Evolutionary conservation across 2,329 filamentous ascomycete genomes (phyloP), one percentile per base, ranked within the genome.

Genomic region (Diaporthe longicolla): DNA sequence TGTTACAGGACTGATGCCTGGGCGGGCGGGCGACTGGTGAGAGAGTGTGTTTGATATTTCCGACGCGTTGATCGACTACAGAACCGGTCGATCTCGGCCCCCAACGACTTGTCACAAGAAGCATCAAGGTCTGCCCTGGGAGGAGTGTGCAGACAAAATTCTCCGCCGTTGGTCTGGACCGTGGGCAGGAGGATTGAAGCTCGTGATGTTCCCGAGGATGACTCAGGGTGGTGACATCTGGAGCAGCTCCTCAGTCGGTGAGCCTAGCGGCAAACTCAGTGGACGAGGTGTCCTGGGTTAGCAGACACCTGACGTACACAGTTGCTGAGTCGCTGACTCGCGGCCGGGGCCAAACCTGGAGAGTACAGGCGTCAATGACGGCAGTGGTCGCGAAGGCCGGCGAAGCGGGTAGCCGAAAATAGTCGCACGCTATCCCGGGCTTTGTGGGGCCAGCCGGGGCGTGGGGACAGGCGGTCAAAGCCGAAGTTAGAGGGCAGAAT

Each of bases 371-470:
- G 63, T 54, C n/a, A 68, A 54, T 68, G 48, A 54, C 48, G 63
- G 63, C 63, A 68, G 48, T 13, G 63, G 63, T 37, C 63, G 32
- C 45, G 63, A 68, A 48, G 63, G 48, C 63, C 63, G 63, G 63
- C 63, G 63, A 68, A 54, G 63, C 63, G 63, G 63, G 63, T 68
- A 68, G 63, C 63, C 63, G 63, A 68, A 68, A 68, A 68, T 54
- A 68, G 63, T 50, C 48, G 63, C 63, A 68, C 63, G n/a, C 63
- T 68, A 54, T 68, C 48, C 63, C 63, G 63, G 63, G 21, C 63
- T 68, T 43, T 68, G 48, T 68, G 63, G 63, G 63, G 32, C 63
- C 63, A 40, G 48, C 63, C 63, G 63, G 63, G 63, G 48, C 48
- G 48, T 68, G 63, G 63, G 35, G 63, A 68, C 48, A 52, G 48